A percentile compares a stretch with the other conserved stretches of the same genome.
These are phyloP conservation scores for Xylaria sp. DNA, from an alignment of 2,329 filamentous ascomycete genomes.

Conservation along the genomic window DNA sequence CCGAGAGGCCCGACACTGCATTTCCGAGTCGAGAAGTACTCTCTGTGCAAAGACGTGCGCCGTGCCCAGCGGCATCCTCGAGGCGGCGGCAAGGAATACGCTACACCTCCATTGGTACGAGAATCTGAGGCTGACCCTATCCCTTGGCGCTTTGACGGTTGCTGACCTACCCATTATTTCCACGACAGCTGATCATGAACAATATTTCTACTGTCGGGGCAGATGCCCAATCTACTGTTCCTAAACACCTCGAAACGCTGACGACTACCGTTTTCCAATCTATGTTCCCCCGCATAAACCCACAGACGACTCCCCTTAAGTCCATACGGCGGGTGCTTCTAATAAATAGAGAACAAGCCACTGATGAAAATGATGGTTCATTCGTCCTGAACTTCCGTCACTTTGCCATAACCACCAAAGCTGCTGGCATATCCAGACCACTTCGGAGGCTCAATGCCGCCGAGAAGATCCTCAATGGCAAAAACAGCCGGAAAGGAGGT, in stretches of 20 bases:
- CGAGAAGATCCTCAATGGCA: conserved; percentile 76
- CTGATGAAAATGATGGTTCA: conserved; percentile 68
- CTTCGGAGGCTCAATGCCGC: conserved; percentile 86
- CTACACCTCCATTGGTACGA: conserved; percentile 81
- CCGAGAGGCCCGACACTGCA: conserved; percentile 92
- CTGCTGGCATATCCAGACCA: conserved; percentile 84
- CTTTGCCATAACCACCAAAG: conserved; percentile 93
- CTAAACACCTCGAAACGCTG: conserved; percentile 92
- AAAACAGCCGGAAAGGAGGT: conserved; percentile 72
- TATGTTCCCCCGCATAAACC: conserved; percentile 94
- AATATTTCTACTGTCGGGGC: conserved; percentile 80
- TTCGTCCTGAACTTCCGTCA: conserved; percentile 91
- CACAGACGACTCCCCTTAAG: conserved; percentile 86
- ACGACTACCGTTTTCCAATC: conserved; percentile 96
- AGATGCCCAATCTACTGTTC: conserved; percentile 75
- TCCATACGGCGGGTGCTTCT: conserved; percentile 94
- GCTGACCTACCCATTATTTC: conserved; percentile 7
- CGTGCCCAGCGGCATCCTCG: conserved; percentile 85
- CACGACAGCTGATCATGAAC: conserved; percentile 88
- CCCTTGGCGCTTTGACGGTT: background rate
- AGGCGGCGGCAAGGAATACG: conserved; percentile 85
- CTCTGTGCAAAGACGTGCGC: conserved; percentile 89
- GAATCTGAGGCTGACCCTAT: background rate
- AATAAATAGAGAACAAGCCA: conserved; percentile 78
- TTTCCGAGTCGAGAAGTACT: conserved; percentile 95